phyloP scores from a whole-genome alignment of 805 yeast genomes.

The Saccharomyces kudriavzevii region DNA sequence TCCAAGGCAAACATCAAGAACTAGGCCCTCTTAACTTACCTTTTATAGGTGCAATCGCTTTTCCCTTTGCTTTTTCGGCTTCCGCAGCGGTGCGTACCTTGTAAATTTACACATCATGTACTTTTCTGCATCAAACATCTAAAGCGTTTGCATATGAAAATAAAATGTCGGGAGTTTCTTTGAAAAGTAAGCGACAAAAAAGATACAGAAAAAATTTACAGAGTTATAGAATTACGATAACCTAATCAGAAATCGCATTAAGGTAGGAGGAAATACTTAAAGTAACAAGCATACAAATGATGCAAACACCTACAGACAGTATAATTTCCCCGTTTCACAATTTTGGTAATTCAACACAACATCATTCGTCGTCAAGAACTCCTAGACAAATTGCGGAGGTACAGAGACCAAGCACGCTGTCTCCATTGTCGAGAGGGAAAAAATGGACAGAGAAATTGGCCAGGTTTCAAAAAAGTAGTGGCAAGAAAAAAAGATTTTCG shows the following conservation, averaged over 20 bases:
- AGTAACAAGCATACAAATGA: background rate
- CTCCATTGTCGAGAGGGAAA: constrained; percentile 16
- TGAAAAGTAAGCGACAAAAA: background rate
- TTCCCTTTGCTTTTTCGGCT: background rate
- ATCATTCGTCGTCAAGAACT: constrained; percentile 5
- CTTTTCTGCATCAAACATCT: background rate
- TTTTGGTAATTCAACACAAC: constrained; percentile 10
- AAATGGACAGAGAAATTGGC: constrained; percentile 22
- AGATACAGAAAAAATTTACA: background rate
- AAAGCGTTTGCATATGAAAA: background rate
- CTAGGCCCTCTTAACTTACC: no score
- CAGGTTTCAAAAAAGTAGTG: constrained; percentile 13
- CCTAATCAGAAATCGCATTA: background rate
- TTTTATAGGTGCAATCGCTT: background rate
- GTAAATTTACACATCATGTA: background rate
- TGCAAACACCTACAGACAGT: constrained; percentile 7
- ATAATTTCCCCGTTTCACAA: constrained; percentile 11
- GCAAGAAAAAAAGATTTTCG: constrained; percentile 6
- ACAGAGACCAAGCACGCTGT: constrained; percentile 5
- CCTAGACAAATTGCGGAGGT: constrained; percentile 1
- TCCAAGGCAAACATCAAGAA: background rate
- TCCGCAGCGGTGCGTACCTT: background rate
- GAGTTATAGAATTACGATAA: background rate
- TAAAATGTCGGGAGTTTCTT: background rate
- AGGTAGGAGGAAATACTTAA: background rate